A percentile compares a stretch with the other conserved stretches of the same genome.
These are phyloP conservation scores for Xerocomus minutiporus DNA, from an alignment of 1,284 basidiomycete genomes.

Conservation along the genomic window DNA sequence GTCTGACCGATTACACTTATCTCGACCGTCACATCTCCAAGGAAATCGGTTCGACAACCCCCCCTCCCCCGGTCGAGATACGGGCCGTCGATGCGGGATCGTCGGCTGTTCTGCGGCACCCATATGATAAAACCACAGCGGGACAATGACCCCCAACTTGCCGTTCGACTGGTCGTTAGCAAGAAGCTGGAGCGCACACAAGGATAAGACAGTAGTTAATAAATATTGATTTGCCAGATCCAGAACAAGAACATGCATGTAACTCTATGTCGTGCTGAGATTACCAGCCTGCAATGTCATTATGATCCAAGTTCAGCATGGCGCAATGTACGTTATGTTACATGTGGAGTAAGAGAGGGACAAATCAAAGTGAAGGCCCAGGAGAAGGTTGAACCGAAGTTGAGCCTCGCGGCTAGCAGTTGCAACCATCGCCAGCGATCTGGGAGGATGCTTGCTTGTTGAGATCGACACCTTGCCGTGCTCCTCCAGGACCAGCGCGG, in stretches of 20 bases:
- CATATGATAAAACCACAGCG: too few relatives aligned
- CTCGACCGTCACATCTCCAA: neutral
- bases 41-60: neutral
- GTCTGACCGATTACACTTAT: neutral
- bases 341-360: conserved; percentile 20
- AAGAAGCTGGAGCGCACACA: neutral
- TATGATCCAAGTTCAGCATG: conserved; percentile 31
- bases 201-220: neutral
- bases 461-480: conserved; percentile 66
- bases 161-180: neutral
- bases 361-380: conserved; percentile 9
- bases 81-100: neutral
- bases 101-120: neutral
- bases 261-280: conserved; percentile 9
- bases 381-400: neutral
- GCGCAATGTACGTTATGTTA: conserved; percentile 30
- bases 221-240: neutral
- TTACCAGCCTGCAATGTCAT: conserved; percentile 9
- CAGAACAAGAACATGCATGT: neutral
- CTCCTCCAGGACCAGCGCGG: conserved; percentile 40
- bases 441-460: conserved; percentile 55
- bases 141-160: neutral
- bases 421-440: conserved; percentile 61
- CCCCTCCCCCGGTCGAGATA: neutral
- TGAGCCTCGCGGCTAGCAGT: conserved; percentile 49